Evolutionary conservation across 345 rosid species (phyloP), one percentile per base, ranked within the genome.

Genomic region (Eucalyptus melliodora): DNA sequence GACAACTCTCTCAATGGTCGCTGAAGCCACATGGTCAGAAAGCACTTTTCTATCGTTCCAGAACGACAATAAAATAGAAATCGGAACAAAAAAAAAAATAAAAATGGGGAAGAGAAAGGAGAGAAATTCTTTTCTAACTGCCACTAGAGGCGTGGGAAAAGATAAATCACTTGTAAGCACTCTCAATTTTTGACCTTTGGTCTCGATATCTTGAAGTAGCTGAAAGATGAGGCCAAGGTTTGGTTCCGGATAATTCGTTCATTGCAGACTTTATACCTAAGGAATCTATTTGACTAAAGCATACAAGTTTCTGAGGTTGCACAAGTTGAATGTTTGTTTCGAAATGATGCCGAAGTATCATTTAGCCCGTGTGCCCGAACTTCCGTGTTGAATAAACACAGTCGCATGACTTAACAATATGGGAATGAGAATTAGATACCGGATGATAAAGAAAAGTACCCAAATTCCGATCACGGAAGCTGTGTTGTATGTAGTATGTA

Each of bases 291-390:
- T 16, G 13, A 9, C 81, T 69, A 9, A 67, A 31, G 42, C 42
- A 72, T 1, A 72, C 14, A 11, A 6, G 40, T 72, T 72, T 37
- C 27, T 4, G 16, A 19, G 26, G 45, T 16, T 69, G 24, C 6
- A 5, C 44, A 69, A 16, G 44, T 34, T 9, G 6, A 1, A 65
- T 7, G 34, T 8, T 31, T 1, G 0, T 15, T 31, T 16, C 2
- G 2, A 19, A 69, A 31, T 69, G 24, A 21, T 17, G 2, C 13
- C 0, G 1, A 69, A 7, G 1, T 10, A 69, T 69, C 31, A 34
- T 69, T 16, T 10, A 34, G 7, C 2, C 0, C 2, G 1, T 3
- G 0, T 2, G 0, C 16, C 24, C 5, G 0, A 72, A 4, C 27
- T 19, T 72, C 27, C 27, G 0, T 72, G 47, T 72, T 11, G 3